Evolutionary conservation across 208 protist genomes (phyloP).

Genomic region (Naegleria lovaniensis): DNA sequence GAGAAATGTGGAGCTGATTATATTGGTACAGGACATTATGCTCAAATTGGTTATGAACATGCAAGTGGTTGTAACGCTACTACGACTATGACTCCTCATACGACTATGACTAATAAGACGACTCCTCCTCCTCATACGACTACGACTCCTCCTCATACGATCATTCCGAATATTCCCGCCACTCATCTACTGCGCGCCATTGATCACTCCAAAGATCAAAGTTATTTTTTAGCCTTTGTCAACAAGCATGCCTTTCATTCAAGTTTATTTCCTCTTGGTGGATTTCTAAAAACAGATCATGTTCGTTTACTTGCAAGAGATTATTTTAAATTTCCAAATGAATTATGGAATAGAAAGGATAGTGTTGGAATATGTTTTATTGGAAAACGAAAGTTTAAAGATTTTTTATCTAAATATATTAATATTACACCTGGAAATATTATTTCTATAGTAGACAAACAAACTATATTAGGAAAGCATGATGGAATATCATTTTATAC

Average conservation of each 20-base stretch:
- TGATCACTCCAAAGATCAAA: slow-evolving; percentile 55
- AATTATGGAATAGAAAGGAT: slow-evolving; percentile 32
- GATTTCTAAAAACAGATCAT: slow-evolving; percentile 36
- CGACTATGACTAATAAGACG: not conserved
- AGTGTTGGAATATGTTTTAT: slow-evolving; percentile 62
- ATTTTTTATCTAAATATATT: slow-evolving; percentile 33
- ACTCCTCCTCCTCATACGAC: not conserved
- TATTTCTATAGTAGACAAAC: not conserved
- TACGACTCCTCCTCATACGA: slow-evolving; percentile 8
- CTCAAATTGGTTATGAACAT: not conserved
- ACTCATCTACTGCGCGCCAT: not conserved
- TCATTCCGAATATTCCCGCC: not conserved
- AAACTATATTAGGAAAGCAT: not conserved
- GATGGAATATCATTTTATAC: not conserved
- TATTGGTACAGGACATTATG: slow-evolving; percentile 42
- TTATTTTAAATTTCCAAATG: slow-evolving; percentile 3
- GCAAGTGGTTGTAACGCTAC: too few species aligned
- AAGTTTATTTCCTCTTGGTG: slow-evolving; percentile 51
- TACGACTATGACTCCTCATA: too few species aligned
- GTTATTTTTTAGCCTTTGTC: slow-evolving; percentile 51
- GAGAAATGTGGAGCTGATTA: slow-evolving; percentile 35
- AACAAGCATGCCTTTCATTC: slow-evolving; percentile 27
- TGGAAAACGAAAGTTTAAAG: slow-evolving; percentile 50
- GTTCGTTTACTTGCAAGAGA: slow-evolving; percentile 23
- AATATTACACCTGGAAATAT: not conserved